Evolutionary conservation across 495 filamentous ascomycete genomes (phyloP), one percentile per base, ranked within the genome.

Genomic region (Chaetomium tenue): DNA sequence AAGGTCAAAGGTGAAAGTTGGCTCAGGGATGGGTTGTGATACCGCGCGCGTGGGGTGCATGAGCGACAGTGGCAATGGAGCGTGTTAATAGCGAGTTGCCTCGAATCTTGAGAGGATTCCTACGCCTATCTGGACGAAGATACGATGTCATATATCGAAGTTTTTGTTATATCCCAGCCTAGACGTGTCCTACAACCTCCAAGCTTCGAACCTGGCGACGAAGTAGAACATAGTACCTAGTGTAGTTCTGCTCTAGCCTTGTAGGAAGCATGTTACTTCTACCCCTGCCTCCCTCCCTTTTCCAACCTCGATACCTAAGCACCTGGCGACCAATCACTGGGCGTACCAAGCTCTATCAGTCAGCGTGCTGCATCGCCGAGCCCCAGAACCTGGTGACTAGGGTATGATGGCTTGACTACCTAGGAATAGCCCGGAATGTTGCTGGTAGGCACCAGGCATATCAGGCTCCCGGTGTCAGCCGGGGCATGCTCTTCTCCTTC

Each of bases 71-170:
- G 56, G 25, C 40, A 20, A 20, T 3, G 28, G 23, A 22, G 53
- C n/a, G 37, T 28, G 23, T 46, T 58, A 46, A 46, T 58, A 58
- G 39, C 55, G n/a, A n/a, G 23, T 46, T 46, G 37, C 39, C 22
- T 58, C 28, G 37, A 22, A 18, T 58, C 55, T 22, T 12, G 13
- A 42, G 15, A 58, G 57, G 57, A 16, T 47, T 59, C 2, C 16
- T 20, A 30, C 18, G 57, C 47, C 42, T 59, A 59, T 59, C 57
- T 42, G 57, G 57, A 59, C 48, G 57, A 59, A 59, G 57, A 59
- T 59, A 59, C 48, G 57, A 59, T 59, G 57, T 48, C 57, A 59
- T 59, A 48, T 44, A 48, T 42, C 26, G 23, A 28, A 11, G 2
- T 50, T 22, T 22, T 50, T 23, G 20, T 23, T 50, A 13, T 23